Evolutionary conservation across 352 stramenopile genomes (phyloP), one percentile per base, ranked within the genome.

Genomic region (Aphanomyces euteiches): DNA sequence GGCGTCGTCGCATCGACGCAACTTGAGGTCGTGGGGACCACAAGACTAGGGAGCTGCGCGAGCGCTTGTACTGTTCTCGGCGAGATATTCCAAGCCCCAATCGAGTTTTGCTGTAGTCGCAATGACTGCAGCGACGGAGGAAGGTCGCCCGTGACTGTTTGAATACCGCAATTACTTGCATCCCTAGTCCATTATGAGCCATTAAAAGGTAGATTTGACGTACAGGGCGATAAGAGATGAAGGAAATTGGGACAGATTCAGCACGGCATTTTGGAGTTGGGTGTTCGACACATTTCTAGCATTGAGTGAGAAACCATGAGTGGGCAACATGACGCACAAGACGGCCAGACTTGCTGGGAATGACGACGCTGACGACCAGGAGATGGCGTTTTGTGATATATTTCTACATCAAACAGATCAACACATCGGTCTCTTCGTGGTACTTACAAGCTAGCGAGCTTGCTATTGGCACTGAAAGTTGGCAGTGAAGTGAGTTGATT

Each of bases 221-320:
- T 61, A 54, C 36, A 70, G 64, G 12, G 54, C 19, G 36, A 61
- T 15, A 2, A 70, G 28, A 8, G 21, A n/a, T 7, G 40, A 41
- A 6, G 64, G 64, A 8, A 70, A 28, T 19, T 59, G 54, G 1
- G 64, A 70, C 13, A 37, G 47, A 28, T 70, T 70, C 3, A 70
- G n/a, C 5, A 36, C 12, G 13, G 17, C 64, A 43, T 63, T 53
- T 50, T 28, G n/a, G 21, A 70, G 17, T 7, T 47, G 64, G 19
- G 53, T 70, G 3, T 47, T 47, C 13, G 64, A 70, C 5, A 70
- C 38, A 56, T 70, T 70, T 38, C 64, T 70, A 70, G 3, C 43
- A n/a, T n/a, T 28, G 28, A 2, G 28, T 28, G 28, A 28, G 7
- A 7, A 3, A 5, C 39, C 3, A 67, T 7, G 8, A 4, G 21